Base-by-base conservation (phyloP, 176 grass and related monocot genomes). In the Secale cereale region DNA sequence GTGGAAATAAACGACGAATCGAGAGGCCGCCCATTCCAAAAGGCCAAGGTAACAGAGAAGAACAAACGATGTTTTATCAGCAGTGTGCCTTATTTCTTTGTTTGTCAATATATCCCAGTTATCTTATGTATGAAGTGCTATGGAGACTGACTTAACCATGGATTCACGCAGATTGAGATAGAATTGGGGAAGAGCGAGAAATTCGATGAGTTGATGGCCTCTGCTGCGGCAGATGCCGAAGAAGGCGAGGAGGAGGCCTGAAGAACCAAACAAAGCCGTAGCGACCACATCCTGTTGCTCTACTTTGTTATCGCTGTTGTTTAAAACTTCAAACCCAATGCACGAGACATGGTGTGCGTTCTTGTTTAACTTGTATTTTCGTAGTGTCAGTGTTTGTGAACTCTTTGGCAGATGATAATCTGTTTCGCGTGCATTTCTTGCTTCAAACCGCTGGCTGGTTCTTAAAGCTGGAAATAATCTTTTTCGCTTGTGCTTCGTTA, bases 191-290 rank as follows among this genome's bases (percentile, higher is more conserved):
- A 99, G 84, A 96, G 91, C 0, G 90, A 95, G 1, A 92, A 92
- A n/a, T 99, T 99, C 31, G 91, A 99, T 23, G 93, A 96, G 83
- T 25, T 99, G 83, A 99, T 99, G 93, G 97, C 89, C 4, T 81
- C 83, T 20, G 88, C 89, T 17, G 81, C 91, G 2, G 88, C 92
- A 86, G 91, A 95, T 39, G 89, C 59, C 30, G 87, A 19, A 80
- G 86, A 89, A 36, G 91, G 62, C 3, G 91, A 95, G 82, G 85
- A 89, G 81, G 83, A 94, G 76, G 69, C 71, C 37, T 95, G 82
- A 90, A 78, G 39, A 22, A 57, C 17, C 52, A 22, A 57, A 65
- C 25, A 59, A 4, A 74, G 27, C 54, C 57, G 26, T 39, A 28
- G 59, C 57, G 6, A 36, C 45, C 70, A 10, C 32, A 48, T 1